phyloP scores from a whole-genome alignment of 129 eudicot genomes.

The Pseudognaphalium luteoalbum region DNA sequence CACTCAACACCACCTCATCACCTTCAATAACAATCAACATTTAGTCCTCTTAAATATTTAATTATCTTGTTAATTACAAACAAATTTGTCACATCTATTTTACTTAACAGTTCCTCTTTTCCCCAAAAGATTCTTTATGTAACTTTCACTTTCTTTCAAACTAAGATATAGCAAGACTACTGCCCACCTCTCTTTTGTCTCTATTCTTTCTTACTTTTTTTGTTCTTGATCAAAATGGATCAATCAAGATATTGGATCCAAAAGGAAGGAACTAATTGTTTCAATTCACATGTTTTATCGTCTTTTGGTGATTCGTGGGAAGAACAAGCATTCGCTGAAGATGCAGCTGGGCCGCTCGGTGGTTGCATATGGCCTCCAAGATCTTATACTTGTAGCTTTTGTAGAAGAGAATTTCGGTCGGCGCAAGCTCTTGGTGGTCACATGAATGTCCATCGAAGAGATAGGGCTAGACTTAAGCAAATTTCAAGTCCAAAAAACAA shows the following conservation, averaged over 20 bases:
- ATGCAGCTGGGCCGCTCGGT: slow-evolving; percentile 78
- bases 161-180: slow-evolving; percentile 36
- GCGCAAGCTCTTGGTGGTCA: slow-evolving; percentile 97
- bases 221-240: slow-evolving; percentile 42
- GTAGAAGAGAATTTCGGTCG: slow-evolving; percentile 82
- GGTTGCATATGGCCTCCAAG: slow-evolving; percentile 97
- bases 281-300: slow-evolving; percentile 39
- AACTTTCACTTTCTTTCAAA: slow-evolving; percentile 40
- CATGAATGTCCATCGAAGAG: slow-evolving; percentile 89
- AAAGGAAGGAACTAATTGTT: slow-evolving; percentile 39
- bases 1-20: slow-evolving; percentile 43
- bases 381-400: slow-evolving; percentile 88
- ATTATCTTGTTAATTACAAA: slow-evolving; percentile 21
- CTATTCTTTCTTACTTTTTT: not conserved
- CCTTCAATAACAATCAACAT: too few species aligned
- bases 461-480: slow-evolving; percentile 86
- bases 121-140: slow-evolving; percentile 48
- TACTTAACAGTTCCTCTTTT: slow-evolving; percentile 30
- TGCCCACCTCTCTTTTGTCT: slow-evolving; percentile 33
- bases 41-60: too few species aligned
- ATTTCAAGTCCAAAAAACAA: slow-evolving; percentile 36
- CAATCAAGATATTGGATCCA: slow-evolving; percentile 65
- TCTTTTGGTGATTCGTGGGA: slow-evolving; percentile 78
- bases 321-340: slow-evolving; percentile 92
- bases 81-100: slow-evolving; percentile 42